These are phyloP conservation scores for Geosmithia morbida DNA, from an alignment of 2,329 filamentous ascomycete genomes.

Conservation along the genomic window DNA sequence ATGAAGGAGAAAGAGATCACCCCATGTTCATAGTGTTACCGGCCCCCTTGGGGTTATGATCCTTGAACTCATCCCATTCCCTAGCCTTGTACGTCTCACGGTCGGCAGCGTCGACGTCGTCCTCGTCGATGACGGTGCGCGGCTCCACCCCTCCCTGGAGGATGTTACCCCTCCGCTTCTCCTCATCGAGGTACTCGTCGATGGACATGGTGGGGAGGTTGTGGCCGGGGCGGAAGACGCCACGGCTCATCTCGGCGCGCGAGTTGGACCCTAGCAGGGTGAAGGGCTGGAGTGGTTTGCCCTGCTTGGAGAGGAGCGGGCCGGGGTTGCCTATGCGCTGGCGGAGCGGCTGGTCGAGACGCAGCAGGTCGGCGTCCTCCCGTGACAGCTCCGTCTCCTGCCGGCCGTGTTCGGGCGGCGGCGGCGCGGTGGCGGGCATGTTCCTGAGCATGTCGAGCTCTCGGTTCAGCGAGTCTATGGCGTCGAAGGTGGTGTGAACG, in stretches of 20 bases:
- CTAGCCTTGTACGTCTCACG: constrained; percentile 85
- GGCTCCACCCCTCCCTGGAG: constrained; percentile 74
- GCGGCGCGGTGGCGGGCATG: neutral
- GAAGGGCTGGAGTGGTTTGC: constrained; percentile 83
- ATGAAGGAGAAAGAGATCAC: constrained; percentile 15
- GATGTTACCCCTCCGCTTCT: constrained; percentile 69
- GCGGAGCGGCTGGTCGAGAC: constrained; percentile 53
- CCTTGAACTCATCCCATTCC: constrained; percentile 88
- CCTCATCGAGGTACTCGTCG: constrained; percentile 93
- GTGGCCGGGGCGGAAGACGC: constrained; percentile 82
- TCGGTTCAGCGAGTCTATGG: constrained; percentile 73
- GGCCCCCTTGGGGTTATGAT: constrained; percentile 73
- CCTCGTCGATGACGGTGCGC: constrained; percentile 67
- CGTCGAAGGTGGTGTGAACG: constrained; percentile 69
- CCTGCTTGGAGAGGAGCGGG: constrained; percentile 61
- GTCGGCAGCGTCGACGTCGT: constrained; percentile 78
- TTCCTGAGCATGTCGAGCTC: constrained; percentile 60
- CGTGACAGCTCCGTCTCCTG: neutral
- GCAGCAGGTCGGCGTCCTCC: constrained; percentile 40
- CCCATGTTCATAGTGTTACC: constrained; percentile 78
- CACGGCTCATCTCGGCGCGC: constrained; percentile 59
- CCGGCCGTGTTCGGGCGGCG: neutral
- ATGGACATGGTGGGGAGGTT: constrained; percentile 96
- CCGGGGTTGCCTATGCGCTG: constrained; percentile 39
- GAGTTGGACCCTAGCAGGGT: constrained; percentile 54